phyloP scores from a whole-genome alignment of 495 filamentous ascomycete species.

The Talaromyces adpressus region DNA sequence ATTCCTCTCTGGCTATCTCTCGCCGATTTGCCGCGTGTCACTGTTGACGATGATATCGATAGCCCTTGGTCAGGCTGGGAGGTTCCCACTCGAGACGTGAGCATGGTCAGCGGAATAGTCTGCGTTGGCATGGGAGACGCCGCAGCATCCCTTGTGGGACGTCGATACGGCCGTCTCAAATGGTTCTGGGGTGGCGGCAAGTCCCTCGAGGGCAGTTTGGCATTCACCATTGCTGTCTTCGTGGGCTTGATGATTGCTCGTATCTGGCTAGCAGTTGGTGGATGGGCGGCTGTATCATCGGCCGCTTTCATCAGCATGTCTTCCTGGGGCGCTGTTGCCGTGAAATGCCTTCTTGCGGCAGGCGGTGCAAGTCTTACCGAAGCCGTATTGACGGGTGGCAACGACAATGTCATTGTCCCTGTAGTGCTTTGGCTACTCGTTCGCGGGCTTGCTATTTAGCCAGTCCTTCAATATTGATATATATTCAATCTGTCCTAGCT shows the following conservation, averaged over 20 bases:
- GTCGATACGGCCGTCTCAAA: slow-evolving; percentile 79
- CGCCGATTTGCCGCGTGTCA: slow-evolving; percentile 48
- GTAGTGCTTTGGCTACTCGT: slow-evolving; percentile 88
- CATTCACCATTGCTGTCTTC: slow-evolving; percentile 76
- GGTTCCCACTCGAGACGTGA: slow-evolving; percentile 59
- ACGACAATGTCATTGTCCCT: slow-evolving; percentile 98
- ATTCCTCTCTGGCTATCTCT: slow-evolving; percentile 91
- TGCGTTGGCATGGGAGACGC: slow-evolving; percentile 96
- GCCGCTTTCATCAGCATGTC: slow-evolving; percentile 14
- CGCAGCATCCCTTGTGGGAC: slow-evolving; percentile 83
- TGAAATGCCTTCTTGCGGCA: slow-evolving; percentile 62
- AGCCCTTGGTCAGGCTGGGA: slow-evolving; percentile 66
- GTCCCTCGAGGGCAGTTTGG: slow-evolving; percentile 82
- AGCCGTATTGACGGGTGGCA: slow-evolving; percentile 91
- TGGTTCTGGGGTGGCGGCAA: slow-evolving; percentile 98
- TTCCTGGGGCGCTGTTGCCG: slow-evolving; percentile 36
- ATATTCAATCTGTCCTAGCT: not conserved
- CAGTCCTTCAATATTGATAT: not conserved
- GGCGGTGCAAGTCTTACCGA: slow-evolving; percentile 83
- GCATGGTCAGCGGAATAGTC: slow-evolving; percentile 83
- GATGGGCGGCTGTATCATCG: slow-evolving; percentile 45
- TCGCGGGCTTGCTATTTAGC: slow-evolving; percentile 64
- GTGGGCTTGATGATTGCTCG: slow-evolving; percentile 64
- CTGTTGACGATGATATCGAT: slow-evolving; percentile 31
- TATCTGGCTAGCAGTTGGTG: slow-evolving; percentile 66